Base-by-base conservation (phyloP, 441 rosid genomes). In the Gossypium trilobum region DNA sequence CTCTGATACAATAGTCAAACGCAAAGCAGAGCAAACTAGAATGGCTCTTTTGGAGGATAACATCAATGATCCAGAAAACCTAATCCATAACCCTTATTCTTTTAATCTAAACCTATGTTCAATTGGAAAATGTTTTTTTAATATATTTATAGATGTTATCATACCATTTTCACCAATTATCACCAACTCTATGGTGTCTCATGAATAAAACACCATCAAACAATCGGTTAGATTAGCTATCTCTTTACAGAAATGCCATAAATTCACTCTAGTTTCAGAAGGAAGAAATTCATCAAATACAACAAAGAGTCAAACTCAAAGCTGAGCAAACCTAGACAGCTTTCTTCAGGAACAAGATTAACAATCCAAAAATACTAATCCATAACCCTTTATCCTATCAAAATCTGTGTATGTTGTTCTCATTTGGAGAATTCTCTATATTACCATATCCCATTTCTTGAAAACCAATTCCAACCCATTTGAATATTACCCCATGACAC, bases 121-220 rank as follows among this genome's bases (percentile, higher is more conserved):
- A 52, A 52, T 17, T 52, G 57, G 57, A 52, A 52, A 52, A 52
- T 16, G 22, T 5, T 52, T 52, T 52, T 48, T 48, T 48, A 16
- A 31, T 17, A 52, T 52, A 52, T 52, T 52, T 52, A 16, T 52
- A 39, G 99, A 85, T 78, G 87, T 87, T 14, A 82, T 82, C 77
- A 86, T 78, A 68, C 99, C 99, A 63, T 91, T 97, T 72, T 85
- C 89, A 16, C 86, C 87, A 57, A 92, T 79, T 44, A 82, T 78
- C 74, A 85, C 96, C 82, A 92, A 80, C 77, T 92, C 98, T 73
- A 95, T 82, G 44, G 97, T n/a, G 91, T 87, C 82, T 91, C 97
- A 92, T 92, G 85, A 83, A 70, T 56, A 77, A 76, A 39, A 56
- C 52, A n/a, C 20, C 79, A 78, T 68, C 70, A 68, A 17, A 74